Percentiles rank a stretch among this genome's conserved stretches.
Evolutionary conservation across 495 filamentous ascomycete species (phyloP).

Genomic region (Aspergillus kassunensis): DNA sequence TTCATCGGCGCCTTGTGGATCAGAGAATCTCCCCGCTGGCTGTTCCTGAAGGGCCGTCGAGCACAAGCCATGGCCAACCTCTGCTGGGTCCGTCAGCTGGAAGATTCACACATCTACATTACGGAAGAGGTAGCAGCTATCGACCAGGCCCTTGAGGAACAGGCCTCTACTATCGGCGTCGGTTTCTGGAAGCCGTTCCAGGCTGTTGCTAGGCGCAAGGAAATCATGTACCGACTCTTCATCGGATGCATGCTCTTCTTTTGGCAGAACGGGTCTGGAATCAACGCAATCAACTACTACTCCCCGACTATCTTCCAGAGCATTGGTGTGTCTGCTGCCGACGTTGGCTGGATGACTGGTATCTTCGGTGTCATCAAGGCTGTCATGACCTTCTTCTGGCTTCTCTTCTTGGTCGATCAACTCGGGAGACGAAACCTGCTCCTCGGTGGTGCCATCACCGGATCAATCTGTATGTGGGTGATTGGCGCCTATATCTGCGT

Average conservation of each 20-base stretch:
- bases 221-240: slow-evolving; percentile 60
- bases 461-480: slow-evolving; percentile 68
- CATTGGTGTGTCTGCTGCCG: slow-evolving; percentile 48
- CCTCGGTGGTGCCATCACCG: slow-evolving; percentile 64
- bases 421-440: slow-evolving; percentile 66
- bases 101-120: slow-evolving; percentile 58
- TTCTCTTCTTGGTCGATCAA: slow-evolving; percentile 67
- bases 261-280: slow-evolving; percentile 63
- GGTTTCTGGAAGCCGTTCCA: slow-evolving; percentile 69
- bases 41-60: slow-evolving; percentile 44
- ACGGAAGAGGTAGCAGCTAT: slow-evolving; percentile 61
- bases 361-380: slow-evolving; percentile 53
- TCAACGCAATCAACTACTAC: slow-evolving; percentile 69
- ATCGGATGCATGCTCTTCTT: slow-evolving; percentile 64
- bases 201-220: slow-evolving; percentile 40
- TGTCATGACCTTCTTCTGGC: slow-evolving; percentile 55
- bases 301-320: slow-evolving; percentile 54
- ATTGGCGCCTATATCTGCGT: slow-evolving; percentile 66
- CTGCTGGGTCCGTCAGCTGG: slow-evolving; percentile 60
- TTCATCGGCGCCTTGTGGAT: slow-evolving; percentile 46
- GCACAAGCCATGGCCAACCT: slow-evolving; percentile 56
- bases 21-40: slow-evolving; percentile 56
- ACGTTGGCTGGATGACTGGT: slow-evolving; percentile 43
- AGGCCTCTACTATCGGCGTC: slow-evolving; percentile 50
- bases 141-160: slow-evolving; percentile 55